phyloP scores from a whole-genome alignment of 768 basidiomycete genomes.

The Xanthoconium stramineum region DNA sequence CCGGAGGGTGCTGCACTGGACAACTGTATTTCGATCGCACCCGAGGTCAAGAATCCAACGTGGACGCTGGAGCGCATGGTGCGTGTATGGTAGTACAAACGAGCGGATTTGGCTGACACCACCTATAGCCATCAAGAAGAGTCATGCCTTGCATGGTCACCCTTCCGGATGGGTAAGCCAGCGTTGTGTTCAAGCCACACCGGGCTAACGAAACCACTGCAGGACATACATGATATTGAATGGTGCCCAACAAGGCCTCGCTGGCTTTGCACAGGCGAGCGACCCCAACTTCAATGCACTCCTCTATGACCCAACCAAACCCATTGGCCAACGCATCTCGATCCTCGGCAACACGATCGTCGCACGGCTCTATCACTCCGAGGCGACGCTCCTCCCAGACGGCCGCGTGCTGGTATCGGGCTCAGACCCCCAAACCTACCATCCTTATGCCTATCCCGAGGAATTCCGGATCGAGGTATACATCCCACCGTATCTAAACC shows the following conservation, averaged over 20 bases:
- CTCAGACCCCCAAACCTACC: conserved; percentile 61
- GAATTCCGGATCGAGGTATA: conserved; percentile 82
- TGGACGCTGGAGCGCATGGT: conserved; percentile 84
- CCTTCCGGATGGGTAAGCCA: conserved; percentile 43
- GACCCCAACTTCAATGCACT: conserved; percentile 63
- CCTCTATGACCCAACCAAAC: conserved; percentile 64
- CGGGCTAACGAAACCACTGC: conserved; percentile 22
- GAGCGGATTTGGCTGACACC: background rate
- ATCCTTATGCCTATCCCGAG: conserved; percentile 53
- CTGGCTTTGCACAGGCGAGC: conserved; percentile 68
- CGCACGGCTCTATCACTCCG: conserved; percentile 76
- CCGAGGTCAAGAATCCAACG: conserved; percentile 56
- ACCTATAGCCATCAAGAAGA: conserved; percentile 56
- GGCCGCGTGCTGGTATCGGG: conserved; percentile 75
- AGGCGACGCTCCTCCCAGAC: conserved; percentile 70
- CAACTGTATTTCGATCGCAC: conserved; percentile 68
- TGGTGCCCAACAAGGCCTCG: conserved; percentile 65
- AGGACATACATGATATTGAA: conserved; percentile 76
- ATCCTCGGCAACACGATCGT: conserved; percentile 67
- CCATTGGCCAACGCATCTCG: conserved; percentile 60
- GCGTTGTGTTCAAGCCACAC: background rate
- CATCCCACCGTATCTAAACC: conserved; percentile 79
- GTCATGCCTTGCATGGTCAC: conserved; percentile 76
- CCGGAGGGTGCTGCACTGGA: conserved; percentile 55
- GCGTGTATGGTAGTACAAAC: conserved; percentile 16